phyloP scores from a whole-genome alignment of 192 early-diverging fungal genomes.

The Linnemannia exigua region DNA sequence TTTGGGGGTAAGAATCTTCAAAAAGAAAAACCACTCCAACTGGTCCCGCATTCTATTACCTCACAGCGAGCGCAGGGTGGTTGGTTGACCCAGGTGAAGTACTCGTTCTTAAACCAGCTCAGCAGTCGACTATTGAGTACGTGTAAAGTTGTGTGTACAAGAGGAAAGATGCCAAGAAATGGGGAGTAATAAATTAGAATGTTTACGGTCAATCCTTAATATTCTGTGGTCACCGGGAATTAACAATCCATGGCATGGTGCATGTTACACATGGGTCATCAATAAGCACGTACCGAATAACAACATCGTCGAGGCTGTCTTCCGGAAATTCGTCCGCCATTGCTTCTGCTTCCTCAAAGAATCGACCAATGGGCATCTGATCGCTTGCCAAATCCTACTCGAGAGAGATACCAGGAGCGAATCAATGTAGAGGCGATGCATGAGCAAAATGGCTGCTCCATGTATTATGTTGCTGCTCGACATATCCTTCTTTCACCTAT shows the following conservation, averaged over 20 bases:
- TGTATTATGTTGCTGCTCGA: too few relatives aligned
- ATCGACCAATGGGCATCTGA: conserved; percentile 51
- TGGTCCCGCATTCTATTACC: conserved; percentile 20
- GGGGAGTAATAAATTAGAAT: neutral
- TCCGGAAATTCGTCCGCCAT: conserved; percentile 48
- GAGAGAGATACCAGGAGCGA: neutral
- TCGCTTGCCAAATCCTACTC: conserved; percentile 60
- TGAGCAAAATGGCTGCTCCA: too few relatives aligned
- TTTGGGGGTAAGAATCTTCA: neutral
- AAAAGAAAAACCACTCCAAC: neutral
- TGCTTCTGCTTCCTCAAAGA: conserved; percentile 60
- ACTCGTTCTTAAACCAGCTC: conserved; percentile 69
- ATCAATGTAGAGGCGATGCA: too few relatives aligned
- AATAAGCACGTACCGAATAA: conserved; percentile 27
- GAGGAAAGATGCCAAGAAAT: neutral
- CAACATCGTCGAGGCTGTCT: conserved; percentile 38
- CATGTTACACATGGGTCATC: neutral
- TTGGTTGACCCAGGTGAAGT: conserved; percentile 66
- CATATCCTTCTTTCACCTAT: too few relatives aligned
- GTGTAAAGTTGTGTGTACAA: neutral
- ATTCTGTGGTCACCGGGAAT: neutral
- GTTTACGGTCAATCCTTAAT: neutral
- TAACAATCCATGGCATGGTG: neutral
- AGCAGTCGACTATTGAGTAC: conserved; percentile 36
- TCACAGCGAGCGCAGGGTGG: conserved; percentile 59